Evolutionary conservation across 495 filamentous ascomycete genomes (phyloP), one percentile per base, ranked within the genome.

Genomic region (Penicillium simplicissimum): DNA sequence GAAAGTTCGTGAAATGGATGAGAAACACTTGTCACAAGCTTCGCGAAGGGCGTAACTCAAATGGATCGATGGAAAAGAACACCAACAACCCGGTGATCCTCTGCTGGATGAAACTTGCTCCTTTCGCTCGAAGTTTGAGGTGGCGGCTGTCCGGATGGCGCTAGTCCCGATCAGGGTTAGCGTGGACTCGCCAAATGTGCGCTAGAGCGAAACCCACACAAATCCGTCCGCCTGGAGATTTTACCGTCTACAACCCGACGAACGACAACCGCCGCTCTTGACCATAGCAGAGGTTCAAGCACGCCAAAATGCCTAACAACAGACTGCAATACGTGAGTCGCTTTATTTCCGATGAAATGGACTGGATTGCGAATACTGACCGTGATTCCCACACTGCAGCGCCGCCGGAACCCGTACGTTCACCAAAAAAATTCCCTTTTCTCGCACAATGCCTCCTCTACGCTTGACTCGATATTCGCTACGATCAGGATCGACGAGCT

Each of bases 331-430:
- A 88, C 81, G 88, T 90, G 77, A 83, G 87, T 82, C 47, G 25
- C 49, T 59, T 54, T 33, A 37, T 36, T 35, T 57, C 19, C 40
- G 53, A 52, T 37, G 17, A 31, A 52, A n/a, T 49, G 17, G 19
- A 19, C 17, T 60, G 17, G 21, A 31, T 52, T 25, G n/a, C 19
- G 36, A 62, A 62, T 71, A 59, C 67, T 76, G 65, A 72, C 65
- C 37, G 28, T 57, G 28, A 55, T 61, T 62, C 54, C 57, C 58
- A 67, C 42, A 33, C 52, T 56, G 55, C 71, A 92, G 88, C 88
- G 91, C 79, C 88, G 91, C 81, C 88, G 90, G 79, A 93, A 95
- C 82, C 88, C 90, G 90, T 96, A 90, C 84, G 91, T 89, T 69
- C 1, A 11, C 13, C 13, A 57, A 61, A 62, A 65, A 61, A 71